These are phyloP conservation scores for Rhazya stricta DNA, from an alignment of 257 asterid species.

Conservation along the genomic window DNA sequence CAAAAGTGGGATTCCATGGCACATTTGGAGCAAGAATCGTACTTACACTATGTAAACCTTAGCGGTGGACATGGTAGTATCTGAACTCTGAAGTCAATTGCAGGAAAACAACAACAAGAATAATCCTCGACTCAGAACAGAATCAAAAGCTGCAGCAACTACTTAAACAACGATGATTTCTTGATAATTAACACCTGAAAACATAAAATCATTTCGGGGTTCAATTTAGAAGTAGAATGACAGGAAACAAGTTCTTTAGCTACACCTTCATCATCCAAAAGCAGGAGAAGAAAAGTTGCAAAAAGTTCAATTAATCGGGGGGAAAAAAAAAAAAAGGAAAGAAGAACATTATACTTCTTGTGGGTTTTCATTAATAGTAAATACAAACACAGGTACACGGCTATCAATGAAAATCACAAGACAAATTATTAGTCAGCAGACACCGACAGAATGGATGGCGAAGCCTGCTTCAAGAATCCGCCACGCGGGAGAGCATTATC, in stretches of 20 bases:
- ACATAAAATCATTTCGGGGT: not conserved
- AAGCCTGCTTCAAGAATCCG: not conserved
- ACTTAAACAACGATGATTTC: not conserved
- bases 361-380: not conserved
- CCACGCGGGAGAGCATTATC: conserved; percentile 1
- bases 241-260: not conserved
- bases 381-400: not conserved
- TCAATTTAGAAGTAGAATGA: not conserved
- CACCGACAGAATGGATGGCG: not conserved
- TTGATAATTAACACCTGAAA: not conserved
- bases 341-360: not conserved
- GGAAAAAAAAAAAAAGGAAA: too few species aligned
- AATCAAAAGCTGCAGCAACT: not conserved
- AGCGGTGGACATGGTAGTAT: conserved; percentile 38
- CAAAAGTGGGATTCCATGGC: not conserved
- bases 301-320: not conserved
- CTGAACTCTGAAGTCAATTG: conserved; percentile 6
- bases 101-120: conserved; percentile 5
- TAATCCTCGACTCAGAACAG: not conserved
- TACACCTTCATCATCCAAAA: not conserved
- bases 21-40: not conserved
- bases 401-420: not conserved
- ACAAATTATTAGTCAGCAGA: not conserved
- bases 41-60: conserved; percentile 77
- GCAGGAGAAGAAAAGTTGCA: not conserved